phyloP scores from a whole-genome alignment of 2,329 filamentous ascomycete species.

The Nothomitra cinnamomea region DNA sequence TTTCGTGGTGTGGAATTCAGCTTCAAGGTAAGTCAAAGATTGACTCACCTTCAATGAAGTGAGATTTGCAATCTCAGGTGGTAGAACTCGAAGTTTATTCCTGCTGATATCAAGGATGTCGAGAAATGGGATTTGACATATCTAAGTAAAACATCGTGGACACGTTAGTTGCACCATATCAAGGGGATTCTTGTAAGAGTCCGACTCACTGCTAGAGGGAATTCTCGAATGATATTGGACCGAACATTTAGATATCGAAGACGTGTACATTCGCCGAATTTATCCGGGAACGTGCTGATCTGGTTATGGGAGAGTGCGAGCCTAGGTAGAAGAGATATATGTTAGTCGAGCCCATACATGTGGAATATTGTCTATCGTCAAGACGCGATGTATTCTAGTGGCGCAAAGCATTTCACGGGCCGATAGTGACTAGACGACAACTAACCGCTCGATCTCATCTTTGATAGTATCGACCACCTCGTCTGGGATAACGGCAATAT shows the following conservation, averaged over 20 bases:
- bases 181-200: neutral
- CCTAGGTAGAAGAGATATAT: slow-evolving; percentile 30
- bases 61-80: slow-evolving; percentile 62
- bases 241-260: slow-evolving; percentile 33
- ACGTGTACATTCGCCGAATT: slow-evolving; percentile 30
- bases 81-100: slow-evolving; percentile 65
- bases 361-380: too few species aligned
- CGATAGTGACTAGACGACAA: slow-evolving; percentile 18
- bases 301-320: slow-evolving; percentile 71
- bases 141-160: slow-evolving; percentile 29
- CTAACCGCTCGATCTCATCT: slow-evolving; percentile 52
- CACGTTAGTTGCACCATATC: neutral
- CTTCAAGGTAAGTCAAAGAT: neutral
- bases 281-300: slow-evolving; percentile 46
- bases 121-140: slow-evolving; percentile 70
- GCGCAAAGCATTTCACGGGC: slow-evolving; percentile 15
- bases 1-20: neutral
- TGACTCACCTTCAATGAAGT: slow-evolving; percentile 59
- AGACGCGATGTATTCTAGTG: neutral
- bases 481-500: slow-evolving; percentile 52
- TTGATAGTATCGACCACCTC: slow-evolving; percentile 62
- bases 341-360: slow-evolving; percentile 4
- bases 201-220: slow-evolving; percentile 42
- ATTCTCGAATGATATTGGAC: slow-evolving; percentile 36
- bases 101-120: slow-evolving; percentile 87